Base-by-base conservation (phyloP, 225 moss, liverwort and hornwort genomes). In the Bryum argenteum region DNA sequence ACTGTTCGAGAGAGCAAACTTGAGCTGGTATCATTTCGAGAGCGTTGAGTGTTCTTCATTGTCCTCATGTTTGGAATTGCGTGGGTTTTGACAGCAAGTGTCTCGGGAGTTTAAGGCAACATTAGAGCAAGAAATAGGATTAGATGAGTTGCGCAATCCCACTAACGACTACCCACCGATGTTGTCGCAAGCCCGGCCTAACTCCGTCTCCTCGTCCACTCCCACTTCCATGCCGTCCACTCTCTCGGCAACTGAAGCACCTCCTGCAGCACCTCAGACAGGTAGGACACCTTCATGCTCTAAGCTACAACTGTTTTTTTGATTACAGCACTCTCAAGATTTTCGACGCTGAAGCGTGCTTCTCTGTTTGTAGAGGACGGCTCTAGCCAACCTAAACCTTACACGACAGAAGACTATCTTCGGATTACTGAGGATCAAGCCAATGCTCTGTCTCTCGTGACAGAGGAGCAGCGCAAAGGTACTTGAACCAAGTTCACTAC, bases 71-170 rank as follows among this genome's bases (percentile, higher is more conserved):
- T 54, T 8, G 38, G 12, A 47, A 76, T 21, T 69, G 65, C 13
- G 28, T 69, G 78, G 74, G 69, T 60, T 79, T 71, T 81, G 50
- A 78, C 89, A 97, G 97, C 89, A 98, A 91, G 94, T 98, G 61
- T 98, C 97, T 19, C 91, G 88, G 81, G 94, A 94, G 78, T 98
- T 98, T 75, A 94, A 81, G 81, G 92, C 77, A 48, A 98, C 97
- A 58, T 73, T 98, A 78, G 97, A 98, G 83, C 91, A 92, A 85
- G 97, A 98, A 85, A 98, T 94, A 79, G 97, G 97, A 70, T 83
- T 98, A 74, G 97, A 98, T 80, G 94, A 98, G 75, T 77, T 98
- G 62, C 86, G 97, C 42, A 90, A 72, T 48, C 80, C 91, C 55
- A 54, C 87, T 42, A 53, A 58, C 26, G 89, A 89, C 41, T 57